These are phyloP conservation scores for Schwanniomyces sp. DNA, from an alignment of 805 yeast genomes.

Conservation along the genomic window DNA sequence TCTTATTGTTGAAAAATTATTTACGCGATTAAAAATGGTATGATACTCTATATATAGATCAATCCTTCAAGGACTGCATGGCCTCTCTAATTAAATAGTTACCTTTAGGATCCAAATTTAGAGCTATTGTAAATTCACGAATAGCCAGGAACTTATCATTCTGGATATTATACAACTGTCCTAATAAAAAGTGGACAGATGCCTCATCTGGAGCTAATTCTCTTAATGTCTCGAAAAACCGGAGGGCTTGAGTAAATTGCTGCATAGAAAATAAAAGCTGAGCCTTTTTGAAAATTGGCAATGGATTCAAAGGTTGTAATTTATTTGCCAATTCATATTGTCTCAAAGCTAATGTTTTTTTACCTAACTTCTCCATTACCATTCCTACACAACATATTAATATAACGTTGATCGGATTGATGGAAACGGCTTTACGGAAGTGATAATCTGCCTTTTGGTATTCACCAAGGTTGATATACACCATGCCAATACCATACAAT, in stretches of 20 bases:
- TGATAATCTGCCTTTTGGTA: conserved; percentile 80
- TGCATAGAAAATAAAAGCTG: conserved; percentile 73
- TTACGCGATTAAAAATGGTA: neutral
- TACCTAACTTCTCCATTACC: conserved; percentile 77
- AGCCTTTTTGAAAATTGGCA: conserved; percentile 87
- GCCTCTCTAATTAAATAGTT: conserved; percentile 84
- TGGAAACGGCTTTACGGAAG: conserved; percentile 81
- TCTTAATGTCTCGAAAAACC: conserved; percentile 69
- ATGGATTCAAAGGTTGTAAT: conserved; percentile 80
- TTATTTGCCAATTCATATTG: conserved; percentile 83
- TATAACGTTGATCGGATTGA: conserved; percentile 88
- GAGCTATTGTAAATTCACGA: conserved; percentile 81
- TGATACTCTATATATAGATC: conserved; percentile 5
- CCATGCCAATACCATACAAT: conserved; percentile 94
- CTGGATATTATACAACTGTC: conserved; percentile 78
- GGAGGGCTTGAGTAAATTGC: conserved; percentile 68
- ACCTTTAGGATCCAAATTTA: conserved; percentile 91
- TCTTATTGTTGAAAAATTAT: neutral
- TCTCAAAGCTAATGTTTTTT: conserved; percentile 67
- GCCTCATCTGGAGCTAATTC: conserved; percentile 92
- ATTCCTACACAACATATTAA: conserved; percentile 91
- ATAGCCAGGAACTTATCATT: conserved; percentile 77
- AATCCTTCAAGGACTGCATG: conserved; percentile 52
- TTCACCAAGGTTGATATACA: conserved; percentile 82
- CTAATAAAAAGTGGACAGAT: conserved; percentile 84